These are phyloP conservation scores for Hortiboletus rubellus DNA, from an alignment of 1,284 basidiomycete species.

Conservation along the genomic window DNA sequence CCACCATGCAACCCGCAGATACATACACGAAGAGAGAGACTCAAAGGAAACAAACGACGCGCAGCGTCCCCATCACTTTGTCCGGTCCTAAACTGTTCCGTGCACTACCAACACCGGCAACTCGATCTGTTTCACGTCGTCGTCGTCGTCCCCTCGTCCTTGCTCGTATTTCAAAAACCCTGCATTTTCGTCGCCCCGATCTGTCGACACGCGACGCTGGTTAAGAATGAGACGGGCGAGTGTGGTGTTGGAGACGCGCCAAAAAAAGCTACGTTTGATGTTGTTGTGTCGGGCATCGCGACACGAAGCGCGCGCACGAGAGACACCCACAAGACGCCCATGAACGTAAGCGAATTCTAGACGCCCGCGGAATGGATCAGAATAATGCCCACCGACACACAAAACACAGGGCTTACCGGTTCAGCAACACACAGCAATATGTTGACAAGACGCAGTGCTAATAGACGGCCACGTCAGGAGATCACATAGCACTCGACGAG, in stretches of 20 bases:
- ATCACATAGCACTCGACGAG: not conserved
- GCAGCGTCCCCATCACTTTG: too few relatives aligned
- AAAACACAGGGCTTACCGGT: slow-evolving; percentile 27
- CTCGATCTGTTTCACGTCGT: too few relatives aligned
- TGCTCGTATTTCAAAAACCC: not conserved
- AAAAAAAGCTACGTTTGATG: slow-evolving; percentile 38
- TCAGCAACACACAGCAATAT: slow-evolving; percentile 26
- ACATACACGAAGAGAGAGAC: too few relatives aligned
- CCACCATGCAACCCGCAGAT: too few relatives aligned
- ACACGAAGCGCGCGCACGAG: not conserved
- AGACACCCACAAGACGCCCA: slow-evolving; percentile 33
- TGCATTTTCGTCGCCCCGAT: not conserved
- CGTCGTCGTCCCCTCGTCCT: not conserved
- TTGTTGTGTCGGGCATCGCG: slow-evolving; percentile 1
- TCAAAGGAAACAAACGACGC: too few relatives aligned
- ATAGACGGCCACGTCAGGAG: not conserved
- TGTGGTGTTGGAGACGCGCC: slow-evolving; percentile 40
- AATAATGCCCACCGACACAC: not conserved
- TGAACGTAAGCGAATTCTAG: slow-evolving; percentile 29
- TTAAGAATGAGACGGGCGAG: slow-evolving; percentile 41
- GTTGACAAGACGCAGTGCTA: slow-evolving; percentile 35
- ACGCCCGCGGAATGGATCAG: not conserved
- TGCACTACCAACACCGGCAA: not conserved
- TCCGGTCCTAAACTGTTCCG: not conserved
- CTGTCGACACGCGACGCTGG: slow-evolving; percentile 30